These are phyloP conservation scores for Plasmodium coatneyi DNA, from an alignment of 169 alveolate species.

Conservation along the genomic window DNA sequence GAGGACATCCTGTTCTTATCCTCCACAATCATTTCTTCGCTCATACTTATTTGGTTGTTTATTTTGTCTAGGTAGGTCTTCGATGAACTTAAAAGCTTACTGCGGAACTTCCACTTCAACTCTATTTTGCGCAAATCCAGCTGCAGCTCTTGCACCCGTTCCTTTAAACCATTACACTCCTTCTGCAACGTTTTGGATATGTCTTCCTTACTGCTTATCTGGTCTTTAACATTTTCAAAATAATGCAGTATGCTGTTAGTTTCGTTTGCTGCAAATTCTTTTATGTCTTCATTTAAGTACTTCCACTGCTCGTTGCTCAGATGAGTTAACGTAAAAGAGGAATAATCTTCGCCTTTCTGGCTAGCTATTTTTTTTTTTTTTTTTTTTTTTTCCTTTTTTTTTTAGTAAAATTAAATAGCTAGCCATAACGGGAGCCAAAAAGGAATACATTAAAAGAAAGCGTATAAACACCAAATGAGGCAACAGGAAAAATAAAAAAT, in stretches of 20 bases:
- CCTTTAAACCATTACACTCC: slow-evolving; percentile 30
- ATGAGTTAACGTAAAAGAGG: slow-evolving; percentile 49
- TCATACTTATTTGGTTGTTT: slow-evolving; percentile 39
- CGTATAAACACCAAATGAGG: slow-evolving; percentile 71
- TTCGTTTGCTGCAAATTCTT: slow-evolving; percentile 59
- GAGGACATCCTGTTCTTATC: slow-evolving; percentile 40
- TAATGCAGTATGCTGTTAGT: slow-evolving; percentile 26
- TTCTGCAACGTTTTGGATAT: slow-evolving; percentile 3
- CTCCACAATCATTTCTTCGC: slow-evolving; percentile 43
- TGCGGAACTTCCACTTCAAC: slow-evolving; percentile 71
- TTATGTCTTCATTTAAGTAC: slow-evolving; percentile 57
- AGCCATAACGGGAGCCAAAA: slow-evolving; percentile 53
- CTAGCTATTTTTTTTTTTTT: slow-evolving; percentile 26
- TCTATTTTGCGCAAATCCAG: slow-evolving; percentile 58
- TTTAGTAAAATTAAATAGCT: slow-evolving; percentile 45
- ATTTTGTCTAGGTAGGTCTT: slow-evolving; percentile 41
- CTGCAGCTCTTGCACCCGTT: background rate
- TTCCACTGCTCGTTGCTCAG: slow-evolving; percentile 75
- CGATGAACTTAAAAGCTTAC: slow-evolving; percentile 34
- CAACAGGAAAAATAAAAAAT: slow-evolving; percentile 41
- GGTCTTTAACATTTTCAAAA: slow-evolving; percentile 44
- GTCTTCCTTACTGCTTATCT: background rate
- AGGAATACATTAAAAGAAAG: slow-evolving; percentile 45
- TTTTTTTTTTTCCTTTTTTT: background rate
- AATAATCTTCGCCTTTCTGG: slow-evolving; percentile 27